phyloP scores from a whole-genome alignment of 2,329 filamentous ascomycete genomes.

The Fusarium sp. region DNA sequence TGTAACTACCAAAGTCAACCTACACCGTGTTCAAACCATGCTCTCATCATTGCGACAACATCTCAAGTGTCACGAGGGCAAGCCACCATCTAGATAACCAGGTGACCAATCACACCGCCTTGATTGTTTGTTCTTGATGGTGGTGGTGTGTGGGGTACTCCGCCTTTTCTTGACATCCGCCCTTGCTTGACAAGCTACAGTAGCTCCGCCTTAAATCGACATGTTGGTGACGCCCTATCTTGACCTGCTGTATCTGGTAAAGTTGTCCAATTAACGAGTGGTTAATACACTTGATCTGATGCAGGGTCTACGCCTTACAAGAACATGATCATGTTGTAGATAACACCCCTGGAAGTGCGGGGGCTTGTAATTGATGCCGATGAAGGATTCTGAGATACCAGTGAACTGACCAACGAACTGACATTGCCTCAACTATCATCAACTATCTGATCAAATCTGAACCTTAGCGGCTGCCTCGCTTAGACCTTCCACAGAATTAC shows the following conservation, averaged over 20 bases:
- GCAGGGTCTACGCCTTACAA: background rate
- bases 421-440: background rate
- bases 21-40: background rate
- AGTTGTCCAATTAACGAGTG: background rate
- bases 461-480: background rate
- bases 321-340: background rate
- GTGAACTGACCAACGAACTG: too few species aligned
- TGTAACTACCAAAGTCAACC: background rate
- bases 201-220: slow-evolving; percentile 33
- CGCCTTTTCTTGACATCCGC: slow-evolving; percentile 39
- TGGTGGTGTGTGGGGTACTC: slow-evolving; percentile 28
- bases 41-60: background rate
- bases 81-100: slow-evolving; percentile 4
- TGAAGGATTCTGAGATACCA: background rate
- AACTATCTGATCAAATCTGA: background rate
- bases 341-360: background rate
- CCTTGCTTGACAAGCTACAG: slow-evolving; percentile 29
- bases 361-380: background rate
- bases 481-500: background rate
- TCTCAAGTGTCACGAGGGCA: slow-evolving; percentile 9
- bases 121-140: slow-evolving; percentile 2
- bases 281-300: background rate
- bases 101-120: slow-evolving; percentile 13
- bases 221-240: slow-evolving; percentile 12
- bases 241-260: background rate